These are phyloP conservation scores for Acidomyces sp. DNA, from an alignment of 495 filamentous ascomycete species.

Conservation along the genomic window DNA sequence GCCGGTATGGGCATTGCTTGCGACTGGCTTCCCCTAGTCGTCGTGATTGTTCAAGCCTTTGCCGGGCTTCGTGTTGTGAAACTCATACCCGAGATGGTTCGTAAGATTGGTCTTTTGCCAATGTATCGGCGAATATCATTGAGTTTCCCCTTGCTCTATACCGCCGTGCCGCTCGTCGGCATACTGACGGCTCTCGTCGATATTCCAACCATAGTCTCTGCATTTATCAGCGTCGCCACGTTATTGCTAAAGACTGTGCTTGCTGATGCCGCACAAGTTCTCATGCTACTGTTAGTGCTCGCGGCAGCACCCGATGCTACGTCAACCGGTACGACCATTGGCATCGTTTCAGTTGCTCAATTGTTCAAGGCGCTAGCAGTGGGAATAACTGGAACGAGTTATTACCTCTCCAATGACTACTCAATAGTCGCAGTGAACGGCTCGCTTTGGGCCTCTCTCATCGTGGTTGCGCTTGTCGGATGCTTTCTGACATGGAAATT, in stretches of 20 bases:
- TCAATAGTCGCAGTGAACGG: constrained; percentile 29
- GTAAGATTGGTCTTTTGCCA: constrained; percentile 29
- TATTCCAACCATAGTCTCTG: constrained; percentile 24
- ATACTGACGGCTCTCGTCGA: constrained; percentile 12
- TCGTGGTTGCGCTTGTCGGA: constrained; percentile 28
- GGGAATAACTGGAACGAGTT: constrained; percentile 32
- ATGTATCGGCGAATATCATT: constrained; percentile 30
- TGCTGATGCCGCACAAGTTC: constrained; percentile 28
- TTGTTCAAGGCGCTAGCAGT: constrained; percentile 34
- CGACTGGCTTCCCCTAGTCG: constrained; percentile 29
- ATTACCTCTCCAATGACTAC: constrained; percentile 30
- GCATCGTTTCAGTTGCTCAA: constrained; percentile 32
- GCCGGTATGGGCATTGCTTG: constrained; percentile 36
- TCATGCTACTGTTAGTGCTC: constrained; percentile 32
- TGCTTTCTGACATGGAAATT: constrained; percentile 33
- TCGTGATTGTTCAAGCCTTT: constrained; percentile 26
- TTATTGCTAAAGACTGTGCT: constrained; percentile 33
- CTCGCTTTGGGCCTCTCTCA: constrained; percentile 30
- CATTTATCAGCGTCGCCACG: constrained; percentile 25
- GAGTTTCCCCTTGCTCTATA: constrained; percentile 32
- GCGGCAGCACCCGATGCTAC: constrained; percentile 35
- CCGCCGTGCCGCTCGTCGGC: constrained; percentile 22
- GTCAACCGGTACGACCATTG: constrained; percentile 34
- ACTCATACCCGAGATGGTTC: constrained; percentile 24
- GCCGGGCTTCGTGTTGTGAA: constrained; percentile 28